phyloP scores from a whole-genome alignment of 495 filamentous ascomycete genomes.

The Talaromyces borbonicus region DNA sequence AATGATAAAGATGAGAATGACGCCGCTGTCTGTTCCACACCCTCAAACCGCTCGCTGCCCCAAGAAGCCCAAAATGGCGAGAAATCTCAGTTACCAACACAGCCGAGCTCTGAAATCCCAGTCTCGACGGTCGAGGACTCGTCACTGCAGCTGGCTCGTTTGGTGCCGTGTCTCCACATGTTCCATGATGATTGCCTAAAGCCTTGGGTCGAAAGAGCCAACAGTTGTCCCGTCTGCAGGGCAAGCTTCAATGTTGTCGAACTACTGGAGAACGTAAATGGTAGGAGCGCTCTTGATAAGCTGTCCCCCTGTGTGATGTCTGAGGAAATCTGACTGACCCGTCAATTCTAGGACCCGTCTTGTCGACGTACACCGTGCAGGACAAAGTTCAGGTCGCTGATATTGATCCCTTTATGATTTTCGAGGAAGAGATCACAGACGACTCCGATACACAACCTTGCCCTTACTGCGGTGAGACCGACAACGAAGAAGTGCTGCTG shows the following conservation, averaged over 20 bases:
- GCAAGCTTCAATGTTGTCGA: slow-evolving; percentile 82
- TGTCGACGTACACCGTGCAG: slow-evolving; percentile 77
- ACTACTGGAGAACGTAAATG: slow-evolving; percentile 64
- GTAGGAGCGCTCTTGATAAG: slow-evolving; percentile 38
- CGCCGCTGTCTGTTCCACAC: slow-evolving; percentile 16
- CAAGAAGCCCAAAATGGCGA: too few relatives aligned
- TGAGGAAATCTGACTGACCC: neutral
- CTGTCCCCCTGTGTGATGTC: neutral
- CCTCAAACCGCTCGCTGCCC: slow-evolving; percentile 9
- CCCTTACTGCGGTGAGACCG: slow-evolving; percentile 64
- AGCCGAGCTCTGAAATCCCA: slow-evolving; percentile 12
- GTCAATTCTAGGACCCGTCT: slow-evolving; percentile 46
- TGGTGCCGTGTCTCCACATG: slow-evolving; percentile 73
- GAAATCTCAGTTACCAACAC: too few relatives aligned
- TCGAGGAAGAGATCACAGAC: slow-evolving; percentile 63
- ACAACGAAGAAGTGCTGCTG: slow-evolving; percentile 70
- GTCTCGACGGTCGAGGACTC: slow-evolving; percentile 23
- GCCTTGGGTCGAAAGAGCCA: slow-evolving; percentile 91
- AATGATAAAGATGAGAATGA: slow-evolving; percentile 23
- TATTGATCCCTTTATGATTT: slow-evolving; percentile 68
- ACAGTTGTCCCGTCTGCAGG: slow-evolving; percentile 95
- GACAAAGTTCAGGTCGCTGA: slow-evolving; percentile 86
- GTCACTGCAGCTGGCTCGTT: slow-evolving; percentile 48
- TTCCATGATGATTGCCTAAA: slow-evolving; percentile 85
- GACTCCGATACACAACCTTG: slow-evolving; percentile 56